phyloP scores from a whole-genome alignment of 768 basidiomycete genomes.

The Mycena crocata region DNA sequence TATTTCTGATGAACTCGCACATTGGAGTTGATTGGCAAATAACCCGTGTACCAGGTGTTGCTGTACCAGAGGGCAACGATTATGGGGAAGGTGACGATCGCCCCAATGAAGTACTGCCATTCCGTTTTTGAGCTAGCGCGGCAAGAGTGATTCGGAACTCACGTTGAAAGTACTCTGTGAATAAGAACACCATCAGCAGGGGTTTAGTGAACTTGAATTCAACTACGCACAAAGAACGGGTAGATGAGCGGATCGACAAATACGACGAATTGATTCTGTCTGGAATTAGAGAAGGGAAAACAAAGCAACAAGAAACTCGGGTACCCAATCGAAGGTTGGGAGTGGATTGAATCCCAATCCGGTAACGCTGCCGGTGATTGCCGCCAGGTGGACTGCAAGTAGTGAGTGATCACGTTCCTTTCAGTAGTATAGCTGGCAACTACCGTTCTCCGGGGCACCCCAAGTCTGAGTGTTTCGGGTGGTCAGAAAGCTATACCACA shows the following conservation, averaged over 20 bases:
- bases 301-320: slow-evolving; percentile 2
- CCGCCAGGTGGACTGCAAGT: slow-evolving; percentile 43
- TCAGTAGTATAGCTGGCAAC: no score
- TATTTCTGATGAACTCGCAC: slow-evolving; percentile 10
- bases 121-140: no score
- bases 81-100: slow-evolving; percentile 18
- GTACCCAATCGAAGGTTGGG: slow-evolving; percentile 26
- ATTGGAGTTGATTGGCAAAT: slow-evolving; percentile 54
- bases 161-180: slow-evolving; percentile 31
- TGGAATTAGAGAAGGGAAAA: no score
- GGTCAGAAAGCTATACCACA: no score
- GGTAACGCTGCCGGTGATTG: slow-evolving; percentile 36
- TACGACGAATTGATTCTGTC: neutral
- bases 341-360: neutral
- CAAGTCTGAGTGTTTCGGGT: slow-evolving; percentile 42
- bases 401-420: no score
- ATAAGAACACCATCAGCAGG: neutral
- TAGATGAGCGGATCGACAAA: slow-evolving; percentile 42
- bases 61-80: slow-evolving; percentile 29
- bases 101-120: slow-evolving; percentile 20
- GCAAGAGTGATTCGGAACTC: neutral
- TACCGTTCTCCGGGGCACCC: slow-evolving; percentile 47
- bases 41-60: slow-evolving; percentile 52
- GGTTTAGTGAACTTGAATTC: slow-evolving; percentile 18
- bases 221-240: slow-evolving; percentile 49